phyloP scores from a whole-genome alignment of 2,329 filamentous ascomycete genomes.

The Penicillium fuscoglaucum region DNA sequence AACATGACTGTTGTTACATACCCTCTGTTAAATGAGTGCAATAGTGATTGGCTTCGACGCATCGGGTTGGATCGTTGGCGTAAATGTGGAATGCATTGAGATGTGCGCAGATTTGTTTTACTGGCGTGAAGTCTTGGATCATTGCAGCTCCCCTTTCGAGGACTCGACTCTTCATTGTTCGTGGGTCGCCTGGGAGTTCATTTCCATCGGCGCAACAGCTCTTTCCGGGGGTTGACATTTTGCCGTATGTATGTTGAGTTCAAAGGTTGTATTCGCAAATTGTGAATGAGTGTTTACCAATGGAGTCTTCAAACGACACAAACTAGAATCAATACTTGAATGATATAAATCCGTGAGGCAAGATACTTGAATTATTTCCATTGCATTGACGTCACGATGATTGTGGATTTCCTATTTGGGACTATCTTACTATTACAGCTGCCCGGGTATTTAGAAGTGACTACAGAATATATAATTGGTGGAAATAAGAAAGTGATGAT shows the following conservation, averaged over 20 bases:
- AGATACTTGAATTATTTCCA: neutral
- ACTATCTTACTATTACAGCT: neutral
- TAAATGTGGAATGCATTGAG: constrained; percentile 87
- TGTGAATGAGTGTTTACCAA: too few relatives aligned
- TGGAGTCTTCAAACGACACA: neutral
- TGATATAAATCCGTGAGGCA: neutral
- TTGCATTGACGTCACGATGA: constrained; percentile 10
- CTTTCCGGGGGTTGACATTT: constrained; percentile 17
- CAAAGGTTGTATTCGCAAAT: neutral
- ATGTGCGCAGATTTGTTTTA: constrained; percentile 76
- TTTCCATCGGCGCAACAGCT: constrained; percentile 8
- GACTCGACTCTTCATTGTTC: constrained; percentile 37
- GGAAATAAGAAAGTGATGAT: neutral
- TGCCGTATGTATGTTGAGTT: neutral
- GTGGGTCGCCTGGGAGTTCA: constrained; percentile 33
- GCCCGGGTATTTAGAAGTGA: neutral
- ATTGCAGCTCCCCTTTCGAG: constrained; percentile 41
- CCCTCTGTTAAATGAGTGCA: constrained; percentile 72
- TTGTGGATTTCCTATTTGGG: neutral
- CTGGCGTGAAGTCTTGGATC: constrained; percentile 60
- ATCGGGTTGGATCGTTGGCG: constrained; percentile 66
- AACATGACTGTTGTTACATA: constrained; percentile 20
- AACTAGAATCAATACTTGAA: neutral
- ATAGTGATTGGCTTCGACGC: constrained; percentile 80
- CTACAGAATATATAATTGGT: neutral